A percentile compares a stretch with the other conserved stretches of the same genome.
Evolutionary conservation across 805 yeast genomes (phyloP).

Genomic region (Ogataea nakhonphanomensis): DNA sequence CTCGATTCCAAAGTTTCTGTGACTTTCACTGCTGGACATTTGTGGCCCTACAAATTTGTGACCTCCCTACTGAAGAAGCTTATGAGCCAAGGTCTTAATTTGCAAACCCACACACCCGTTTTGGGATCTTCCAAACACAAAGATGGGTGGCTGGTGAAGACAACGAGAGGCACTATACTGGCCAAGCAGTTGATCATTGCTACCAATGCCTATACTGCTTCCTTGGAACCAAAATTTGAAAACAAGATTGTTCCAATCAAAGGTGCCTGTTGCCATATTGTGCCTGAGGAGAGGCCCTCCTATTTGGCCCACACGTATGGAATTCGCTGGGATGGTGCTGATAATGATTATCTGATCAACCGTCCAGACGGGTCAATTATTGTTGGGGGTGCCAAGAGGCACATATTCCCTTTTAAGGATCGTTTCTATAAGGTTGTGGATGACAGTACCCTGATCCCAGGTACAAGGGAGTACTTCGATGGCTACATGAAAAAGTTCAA

Average conservation of each 20-base stretch:
- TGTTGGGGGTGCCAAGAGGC: constrained; percentile 33
- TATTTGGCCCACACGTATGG: constrained; percentile 37
- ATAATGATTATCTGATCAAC: constrained; percentile 36
- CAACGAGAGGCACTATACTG: constrained; percentile 25
- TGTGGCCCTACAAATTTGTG: constrained; percentile 44
- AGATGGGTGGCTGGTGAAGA: constrained; percentile 31
- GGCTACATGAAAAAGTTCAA: constrained; percentile 33
- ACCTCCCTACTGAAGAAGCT: constrained; percentile 31
- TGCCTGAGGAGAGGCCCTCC: constrained; percentile 26
- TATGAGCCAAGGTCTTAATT: constrained; percentile 33
- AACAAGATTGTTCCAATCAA: constrained; percentile 36
- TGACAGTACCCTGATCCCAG: constrained; percentile 31
- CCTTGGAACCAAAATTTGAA: constrained; percentile 25
- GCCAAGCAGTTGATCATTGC: constrained; percentile 36
- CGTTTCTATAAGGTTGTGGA: constrained; percentile 33
- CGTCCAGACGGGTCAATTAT: constrained; percentile 34
- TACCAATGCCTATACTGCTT: constrained; percentile 35
- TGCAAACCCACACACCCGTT: constrained; percentile 42
- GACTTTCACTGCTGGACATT: constrained; percentile 40
- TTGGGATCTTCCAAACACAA: constrained; percentile 20
- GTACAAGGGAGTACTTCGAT: constrained; percentile 24
- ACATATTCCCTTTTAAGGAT: constrained; percentile 25
- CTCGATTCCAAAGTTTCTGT: constrained; percentile 31
- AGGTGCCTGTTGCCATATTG: constrained; percentile 32
- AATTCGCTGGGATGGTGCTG: constrained; percentile 22